These are phyloP conservation scores for Coniella vitis DNA, from an alignment of 2,329 filamentous ascomycete species.

Conservation along the genomic window DNA sequence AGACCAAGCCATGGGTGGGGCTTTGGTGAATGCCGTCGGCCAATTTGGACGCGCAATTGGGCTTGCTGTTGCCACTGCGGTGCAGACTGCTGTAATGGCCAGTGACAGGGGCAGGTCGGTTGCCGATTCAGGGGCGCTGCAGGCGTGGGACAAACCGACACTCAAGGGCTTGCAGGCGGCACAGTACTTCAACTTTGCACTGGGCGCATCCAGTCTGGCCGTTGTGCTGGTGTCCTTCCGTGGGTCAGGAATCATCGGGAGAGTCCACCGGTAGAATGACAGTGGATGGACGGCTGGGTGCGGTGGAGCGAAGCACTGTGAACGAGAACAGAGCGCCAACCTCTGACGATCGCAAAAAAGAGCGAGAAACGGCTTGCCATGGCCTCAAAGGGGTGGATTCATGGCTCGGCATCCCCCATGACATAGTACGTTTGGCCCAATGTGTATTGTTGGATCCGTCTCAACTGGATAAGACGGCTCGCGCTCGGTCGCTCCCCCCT, in stretches of 20 bases:
- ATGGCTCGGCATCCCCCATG: too few species aligned
- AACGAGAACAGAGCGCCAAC: background rate
- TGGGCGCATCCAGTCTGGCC: conserved; percentile 35
- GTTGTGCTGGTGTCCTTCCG: conserved; percentile 43
- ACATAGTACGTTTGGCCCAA: too few species aligned
- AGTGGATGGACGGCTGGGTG: background rate
- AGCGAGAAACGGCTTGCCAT: too few species aligned
- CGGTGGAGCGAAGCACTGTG: background rate
- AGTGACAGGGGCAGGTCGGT: conserved; percentile 36
- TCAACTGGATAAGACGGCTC: too few species aligned
- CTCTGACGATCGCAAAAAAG: too few species aligned
- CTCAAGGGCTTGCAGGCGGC: conserved; percentile 42
- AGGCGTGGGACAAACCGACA: conserved; percentile 38
- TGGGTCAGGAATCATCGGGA: conserved; percentile 46
- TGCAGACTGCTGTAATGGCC: conserved; percentile 57
- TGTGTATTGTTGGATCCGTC: too few species aligned
- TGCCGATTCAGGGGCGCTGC: conserved; percentile 35
- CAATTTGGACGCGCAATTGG: conserved; percentile 61
- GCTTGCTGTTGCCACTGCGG: conserved; percentile 56
- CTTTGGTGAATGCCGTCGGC: conserved; percentile 59
- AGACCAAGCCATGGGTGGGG: conserved; percentile 62
- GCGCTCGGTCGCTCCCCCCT: too few species aligned
- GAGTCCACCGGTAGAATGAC: conserved; percentile 20
- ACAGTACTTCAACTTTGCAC: conserved; percentile 45
- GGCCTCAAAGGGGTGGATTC: too few species aligned